A percentile compares a stretch with the other conserved stretches of the same genome.
phyloP scores from a whole-genome alignment of 495 filamentous ascomycete species.

The Penicillium fimorum region DNA sequence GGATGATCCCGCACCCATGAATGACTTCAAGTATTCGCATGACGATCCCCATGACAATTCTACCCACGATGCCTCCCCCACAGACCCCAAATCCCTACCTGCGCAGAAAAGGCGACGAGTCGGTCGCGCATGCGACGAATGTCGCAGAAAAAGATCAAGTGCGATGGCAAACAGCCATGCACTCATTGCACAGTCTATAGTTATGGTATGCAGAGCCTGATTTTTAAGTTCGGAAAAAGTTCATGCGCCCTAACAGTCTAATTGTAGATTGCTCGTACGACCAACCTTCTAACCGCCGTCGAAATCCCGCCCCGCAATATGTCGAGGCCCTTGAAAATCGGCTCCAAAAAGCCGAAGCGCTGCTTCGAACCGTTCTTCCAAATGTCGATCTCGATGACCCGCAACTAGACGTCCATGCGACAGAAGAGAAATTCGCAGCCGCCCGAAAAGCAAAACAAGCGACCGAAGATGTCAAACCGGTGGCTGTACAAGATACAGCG shows the following conservation, averaged over 20 bases:
- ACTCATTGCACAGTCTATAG: conserved; percentile 98
- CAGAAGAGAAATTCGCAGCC: conserved; percentile 44
- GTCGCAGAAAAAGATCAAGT: conserved; percentile 98
- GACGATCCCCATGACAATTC: conserved; percentile 27
- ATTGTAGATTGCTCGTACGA: conserved; percentile 91
- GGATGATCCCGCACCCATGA: conserved; percentile 31
- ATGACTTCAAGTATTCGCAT: conserved; percentile 25
- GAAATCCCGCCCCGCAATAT: conserved; percentile 93
- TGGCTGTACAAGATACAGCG: conserved; percentile 18
- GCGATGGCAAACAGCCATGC: conserved; percentile 95
- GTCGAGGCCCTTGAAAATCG: conserved; percentile 87
- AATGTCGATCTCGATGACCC: conserved; percentile 83
- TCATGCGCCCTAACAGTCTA: conserved; percentile 29
- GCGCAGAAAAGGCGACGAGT: conserved; percentile 87
- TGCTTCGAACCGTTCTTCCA: conserved; percentile 78
- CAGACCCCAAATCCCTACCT: conserved; percentile 46
- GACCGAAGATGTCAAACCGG: conserved; percentile 10
- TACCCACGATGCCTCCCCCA: conserved; percentile 25
- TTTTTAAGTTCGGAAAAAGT: conserved; percentile 6
- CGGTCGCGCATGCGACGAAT: conserved; percentile 93
- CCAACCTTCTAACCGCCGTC: conserved; percentile 91
- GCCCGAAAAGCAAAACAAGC: conserved; percentile 31
- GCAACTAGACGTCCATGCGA: conserved; percentile 66
- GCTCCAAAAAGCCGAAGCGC: conserved; percentile 77
- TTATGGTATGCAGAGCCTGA: conserved; percentile 68